Evolutionary conservation across 2,329 filamentous ascomycete genomes (phyloP).

Genomic region (Drechslera avenae): DNA sequence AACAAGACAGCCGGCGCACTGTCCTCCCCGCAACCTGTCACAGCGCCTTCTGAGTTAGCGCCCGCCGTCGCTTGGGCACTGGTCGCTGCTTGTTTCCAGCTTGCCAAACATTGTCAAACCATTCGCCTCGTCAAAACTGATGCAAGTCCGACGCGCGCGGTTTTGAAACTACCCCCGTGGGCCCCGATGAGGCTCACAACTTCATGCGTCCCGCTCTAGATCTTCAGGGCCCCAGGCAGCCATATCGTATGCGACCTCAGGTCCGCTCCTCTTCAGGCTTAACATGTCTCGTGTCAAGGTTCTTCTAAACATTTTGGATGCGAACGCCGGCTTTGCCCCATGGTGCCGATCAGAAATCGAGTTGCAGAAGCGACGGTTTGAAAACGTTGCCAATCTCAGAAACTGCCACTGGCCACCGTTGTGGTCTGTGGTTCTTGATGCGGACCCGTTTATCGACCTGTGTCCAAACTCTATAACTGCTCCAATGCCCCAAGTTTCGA

Average conservation of each 20-base stretch:
- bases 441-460: slow-evolving; percentile 35
- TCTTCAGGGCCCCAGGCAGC: slow-evolving; percentile 27
- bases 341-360: slow-evolving; percentile 45
- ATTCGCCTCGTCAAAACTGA: slow-evolving; percentile 44
- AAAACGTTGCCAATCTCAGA: slow-evolving; percentile 50
- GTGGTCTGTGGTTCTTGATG: slow-evolving; percentile 34
- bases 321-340: slow-evolving; percentile 36
- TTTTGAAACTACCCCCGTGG: slow-evolving; percentile 49
- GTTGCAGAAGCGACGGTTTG: slow-evolving; percentile 48
- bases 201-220: slow-evolving; percentile 39
- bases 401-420: slow-evolving; percentile 49
- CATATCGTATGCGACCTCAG: slow-evolving; percentile 35
- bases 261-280: slow-evolving; percentile 42
- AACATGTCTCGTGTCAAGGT: slow-evolving; percentile 46
- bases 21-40: slow-evolving; percentile 38
- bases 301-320: slow-evolving; percentile 47
- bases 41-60: slow-evolving; percentile 40
- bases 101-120: slow-evolving; percentile 47
- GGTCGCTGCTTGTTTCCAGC: slow-evolving; percentile 46
- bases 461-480: slow-evolving; percentile 44
- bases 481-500: slow-evolving; percentile 45
- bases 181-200: slow-evolving; percentile 32
- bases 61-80: slow-evolving; percentile 40
- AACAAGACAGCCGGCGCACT: slow-evolving; percentile 30
- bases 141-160: slow-evolving; percentile 45